Conservation (phyloP, 2,329 filamentous ascomycete genomes). For the Microsporum ferrugineum region DNA sequence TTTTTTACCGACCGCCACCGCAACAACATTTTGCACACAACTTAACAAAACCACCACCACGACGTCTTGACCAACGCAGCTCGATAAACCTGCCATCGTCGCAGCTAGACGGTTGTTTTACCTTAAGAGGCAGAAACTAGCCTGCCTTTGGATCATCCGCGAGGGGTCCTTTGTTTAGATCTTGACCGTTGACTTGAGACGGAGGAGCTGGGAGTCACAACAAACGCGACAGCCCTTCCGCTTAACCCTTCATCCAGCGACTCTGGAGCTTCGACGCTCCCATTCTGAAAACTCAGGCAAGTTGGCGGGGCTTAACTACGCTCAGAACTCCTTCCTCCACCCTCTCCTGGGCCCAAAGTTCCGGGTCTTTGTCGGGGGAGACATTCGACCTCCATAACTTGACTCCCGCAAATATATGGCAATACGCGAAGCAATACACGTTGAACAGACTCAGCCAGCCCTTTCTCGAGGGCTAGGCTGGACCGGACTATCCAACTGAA, state of each 20-base stretch:
- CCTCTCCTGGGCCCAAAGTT: constrained; percentile 85
- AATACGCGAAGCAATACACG: constrained; percentile 26
- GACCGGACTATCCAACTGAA: constrained; percentile 9
- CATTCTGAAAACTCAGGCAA: constrained; percentile 54
- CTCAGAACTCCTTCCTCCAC: constrained; percentile 63
- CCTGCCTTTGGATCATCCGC: neutral
- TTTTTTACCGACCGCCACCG: constrained; percentile 2
- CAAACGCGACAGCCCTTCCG: neutral
- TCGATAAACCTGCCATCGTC: neutral
- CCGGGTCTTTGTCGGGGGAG: constrained; percentile 93
- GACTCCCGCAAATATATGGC: constrained; percentile 27
- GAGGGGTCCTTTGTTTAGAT: neutral
- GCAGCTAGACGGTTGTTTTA: neutral
- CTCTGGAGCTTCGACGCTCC: constrained; percentile 34
- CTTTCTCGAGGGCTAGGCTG: constrained; percentile 34
- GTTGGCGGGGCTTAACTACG: constrained; percentile 76
- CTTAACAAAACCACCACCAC: neutral
- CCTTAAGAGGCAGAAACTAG: neutral
- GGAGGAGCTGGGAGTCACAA: neutral
- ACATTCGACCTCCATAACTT: constrained; percentile 97
- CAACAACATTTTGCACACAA: neutral
- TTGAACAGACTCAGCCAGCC: constrained; percentile 28
- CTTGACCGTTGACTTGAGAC: neutral
- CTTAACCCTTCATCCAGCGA: constrained; percentile 19
- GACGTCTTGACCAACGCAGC: neutral